Conservation (phyloP, 257 asterid species). For the Datura wrightii region DNA sequence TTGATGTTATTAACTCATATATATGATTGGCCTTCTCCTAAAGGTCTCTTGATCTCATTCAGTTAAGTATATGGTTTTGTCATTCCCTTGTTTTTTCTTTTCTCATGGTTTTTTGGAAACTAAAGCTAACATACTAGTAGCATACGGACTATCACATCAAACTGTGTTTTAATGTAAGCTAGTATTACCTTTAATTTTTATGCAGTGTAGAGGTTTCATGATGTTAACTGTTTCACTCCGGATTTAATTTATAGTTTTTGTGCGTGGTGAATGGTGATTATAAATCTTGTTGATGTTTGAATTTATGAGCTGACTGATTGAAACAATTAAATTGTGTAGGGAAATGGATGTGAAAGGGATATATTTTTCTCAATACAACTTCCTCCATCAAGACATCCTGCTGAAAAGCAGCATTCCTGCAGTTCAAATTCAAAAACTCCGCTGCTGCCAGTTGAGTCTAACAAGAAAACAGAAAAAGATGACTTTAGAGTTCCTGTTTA, state of each 20-base stretch:
- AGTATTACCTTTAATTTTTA: neutral
- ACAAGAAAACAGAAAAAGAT: slow-evolving; percentile 63
- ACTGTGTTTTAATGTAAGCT: neutral
- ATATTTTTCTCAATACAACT: slow-evolving; percentile 44
- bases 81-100: neutral
- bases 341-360: slow-evolving; percentile 48
- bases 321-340: slow-evolving; percentile 48
- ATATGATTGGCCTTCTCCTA: neutral
- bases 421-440: slow-evolving; percentile 47
- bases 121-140: neutral
- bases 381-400: slow-evolving; percentile 46
- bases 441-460: slow-evolving; percentile 46
- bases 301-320: slow-evolving; percentile 9
- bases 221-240: neutral
- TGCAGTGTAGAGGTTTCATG: slow-evolving; percentile 8
- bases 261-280: neutral
- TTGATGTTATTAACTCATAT: neutral
- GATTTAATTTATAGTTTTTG: neutral
- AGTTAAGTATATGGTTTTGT: neutral
- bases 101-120: neutral
- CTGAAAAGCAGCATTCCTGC: slow-evolving; percentile 50
- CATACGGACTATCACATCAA: neutral
- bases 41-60: neutral
- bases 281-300: neutral
- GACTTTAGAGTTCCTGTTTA: slow-evolving; percentile 78